Base-by-base conservation (phyloP, 192 early-diverging fungal genomes). In the Umbelopsis vinacea region DNA sequence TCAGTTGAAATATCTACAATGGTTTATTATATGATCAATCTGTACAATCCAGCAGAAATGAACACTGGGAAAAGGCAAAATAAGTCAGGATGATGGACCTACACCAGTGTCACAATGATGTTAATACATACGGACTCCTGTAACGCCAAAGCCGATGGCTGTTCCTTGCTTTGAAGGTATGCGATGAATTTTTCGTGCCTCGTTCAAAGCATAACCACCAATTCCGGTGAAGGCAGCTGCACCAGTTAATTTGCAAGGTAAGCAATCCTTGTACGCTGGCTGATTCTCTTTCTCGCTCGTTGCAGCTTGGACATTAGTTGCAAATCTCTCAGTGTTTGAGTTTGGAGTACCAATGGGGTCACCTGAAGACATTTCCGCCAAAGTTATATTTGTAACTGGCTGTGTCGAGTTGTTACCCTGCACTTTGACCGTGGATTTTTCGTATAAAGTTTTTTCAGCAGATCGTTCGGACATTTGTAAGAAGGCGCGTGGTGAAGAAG, bases 191-290 rank as follows among this genome's bases (percentile, higher is more conserved):
- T 55, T 40, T 17, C 48, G 35, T 6, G 79, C 69, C 47, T 81
- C 76, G 6, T 53, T 54, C 22, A 76, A 38, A 7, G 79, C 75
- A 70, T 81, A 81, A 14, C 21, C 69, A 12, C 79, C 79, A 10
- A 81, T 23, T 17, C 45, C 72, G 47, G 60, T 24, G 43, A 81
- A 77, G 6, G 76, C 73, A 24, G 70, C 52, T 26, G 76, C 69
- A 11, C 79, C 79, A 4, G 75, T 74, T 33, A 81, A 6, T 54
- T 77, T 76, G 46, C 79, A 81, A 5, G 79, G 63, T 12, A 81
- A 55, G 52, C 79, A 81, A 70, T 81, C 79, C 29, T 81, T 50
- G 52, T 77, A 81, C 3, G n/a, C 21, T 40, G 45, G 40, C 6
- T 67, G 43, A 1, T 8, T 52, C 40, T 21, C 45, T 66, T 63